Percentiles rank a stretch among this genome's conserved stretches.
phyloP scores from a whole-genome alignment of 257 asterid genomes.

The Salvia rosmarinus region DNA sequence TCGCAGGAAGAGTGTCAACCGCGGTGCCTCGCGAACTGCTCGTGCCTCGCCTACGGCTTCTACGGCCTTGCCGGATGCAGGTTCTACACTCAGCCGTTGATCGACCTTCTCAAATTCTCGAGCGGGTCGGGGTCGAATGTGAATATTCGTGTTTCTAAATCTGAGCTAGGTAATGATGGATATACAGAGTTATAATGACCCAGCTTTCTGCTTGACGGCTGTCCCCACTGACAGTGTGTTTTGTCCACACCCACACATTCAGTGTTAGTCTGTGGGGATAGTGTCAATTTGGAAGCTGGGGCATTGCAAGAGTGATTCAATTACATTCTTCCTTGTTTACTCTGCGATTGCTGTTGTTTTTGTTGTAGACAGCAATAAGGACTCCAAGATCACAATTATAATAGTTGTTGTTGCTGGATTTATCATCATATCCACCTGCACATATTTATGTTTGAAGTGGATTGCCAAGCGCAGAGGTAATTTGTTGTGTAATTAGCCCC shows the following conservation, averaged over 20 bases:
- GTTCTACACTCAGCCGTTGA: slow-evolving; percentile 47
- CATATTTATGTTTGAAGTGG: slow-evolving; percentile 47
- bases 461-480: slow-evolving; percentile 51
- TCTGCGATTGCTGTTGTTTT: slow-evolving; percentile 1
- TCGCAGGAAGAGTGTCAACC: slow-evolving; percentile 41
- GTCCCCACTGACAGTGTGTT: too few relatives aligned
- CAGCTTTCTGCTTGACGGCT: too few relatives aligned
- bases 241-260: too few relatives aligned
- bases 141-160: slow-evolving; percentile 50
- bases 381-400: slow-evolving; percentile 29
- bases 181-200: too few relatives aligned
- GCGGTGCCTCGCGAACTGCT: slow-evolving; percentile 49
- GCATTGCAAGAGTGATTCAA: too few relatives aligned
- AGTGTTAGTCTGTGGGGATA: too few relatives aligned
- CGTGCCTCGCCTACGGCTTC: slow-evolving; percentile 58
- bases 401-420: slow-evolving; percentile 31
- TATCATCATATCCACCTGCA: slow-evolving; percentile 14
- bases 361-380: slow-evolving; percentile 40
- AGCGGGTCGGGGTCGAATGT: slow-evolving; percentile 43
- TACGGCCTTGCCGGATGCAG: slow-evolving; percentile 50
- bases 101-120: slow-evolving; percentile 46
- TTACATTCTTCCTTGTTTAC: not conserved
- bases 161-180: slow-evolving; percentile 59
- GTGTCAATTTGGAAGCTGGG: too few relatives aligned
- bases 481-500: too few relatives aligned